phyloP scores from a whole-genome alignment of 2,329 filamentous ascomycete species.

The Colletotrichum sojae region DNA sequence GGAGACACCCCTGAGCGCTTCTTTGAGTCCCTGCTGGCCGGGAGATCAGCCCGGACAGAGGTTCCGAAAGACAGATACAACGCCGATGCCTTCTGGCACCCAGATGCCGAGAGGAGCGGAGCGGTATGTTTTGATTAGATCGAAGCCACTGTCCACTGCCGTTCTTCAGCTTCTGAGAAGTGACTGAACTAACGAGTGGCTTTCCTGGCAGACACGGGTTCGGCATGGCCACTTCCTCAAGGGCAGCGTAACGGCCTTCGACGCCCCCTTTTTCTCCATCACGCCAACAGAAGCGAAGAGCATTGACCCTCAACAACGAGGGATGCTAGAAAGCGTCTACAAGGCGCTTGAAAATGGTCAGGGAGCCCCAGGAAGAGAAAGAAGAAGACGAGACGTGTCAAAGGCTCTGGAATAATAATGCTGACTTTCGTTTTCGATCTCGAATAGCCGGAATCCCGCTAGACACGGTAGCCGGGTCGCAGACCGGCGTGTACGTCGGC shows the following conservation, averaged over 20 bases:
- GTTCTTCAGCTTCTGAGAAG: neutral
- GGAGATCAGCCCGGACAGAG: constrained; percentile 46
- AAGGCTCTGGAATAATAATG: neutral
- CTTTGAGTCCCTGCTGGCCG: constrained; percentile 57
- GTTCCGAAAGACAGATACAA: constrained; percentile 49
- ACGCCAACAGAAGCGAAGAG: constrained; percentile 46
- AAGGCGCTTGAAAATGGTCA: constrained; percentile 48
- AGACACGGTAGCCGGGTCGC: constrained; percentile 41
- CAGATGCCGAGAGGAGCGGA: constrained; percentile 46
- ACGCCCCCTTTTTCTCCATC: constrained; percentile 48
- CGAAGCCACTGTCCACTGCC: neutral
- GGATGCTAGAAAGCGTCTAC: constrained; percentile 53
- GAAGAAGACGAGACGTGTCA: no score
- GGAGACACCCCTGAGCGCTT: constrained; percentile 58
- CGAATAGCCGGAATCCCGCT: constrained; percentile 43
- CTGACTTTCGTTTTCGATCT: neutral
- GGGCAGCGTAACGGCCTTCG: constrained; percentile 44
- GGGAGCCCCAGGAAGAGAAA: neutral
- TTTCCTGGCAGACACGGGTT: constrained; percentile 36
- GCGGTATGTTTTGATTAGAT: constrained; percentile 39
- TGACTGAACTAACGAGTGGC: neutral
- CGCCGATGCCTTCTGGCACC: constrained; percentile 49
- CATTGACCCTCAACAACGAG: constrained; percentile 52
- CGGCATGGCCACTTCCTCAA: constrained; percentile 48
- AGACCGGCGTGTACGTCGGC: constrained; percentile 46